Evolutionary conservation across 2,329 filamentous ascomycete genomes (phyloP), one percentile per base, ranked within the genome.

Genomic region (Ceratocystis variospora): DNA sequence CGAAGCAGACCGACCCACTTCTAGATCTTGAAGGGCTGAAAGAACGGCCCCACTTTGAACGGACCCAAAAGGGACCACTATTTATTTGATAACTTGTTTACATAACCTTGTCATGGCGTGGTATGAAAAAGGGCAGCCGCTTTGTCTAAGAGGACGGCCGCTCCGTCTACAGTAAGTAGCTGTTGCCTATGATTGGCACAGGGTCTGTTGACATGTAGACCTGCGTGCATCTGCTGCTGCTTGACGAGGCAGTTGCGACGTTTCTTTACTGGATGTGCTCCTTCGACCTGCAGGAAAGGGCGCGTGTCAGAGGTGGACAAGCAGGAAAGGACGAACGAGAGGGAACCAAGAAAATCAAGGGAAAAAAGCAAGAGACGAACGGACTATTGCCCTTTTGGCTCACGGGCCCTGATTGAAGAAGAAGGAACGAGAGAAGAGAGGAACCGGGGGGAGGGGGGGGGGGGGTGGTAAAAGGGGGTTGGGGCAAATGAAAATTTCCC

Each of bases 401-500:
- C 55, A 63, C 65, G 62, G 48, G 61, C 45, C 37, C 37, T 59
- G 50, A 31, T 67, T 50, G 65, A 31, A 63, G 33, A 19, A 46
- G 48, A 19, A 62, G 53, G 50, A 57, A 15, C 3, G 37, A 48
- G 19, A 28, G 31, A 12, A 71, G 69, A 37, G 59, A 48, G 33
- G 64, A 65, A 28, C 37, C 37, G 37, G 37, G 37, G 37, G 31
- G 22, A 15, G 55, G 33, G 2, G 68, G 72, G 48, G 25, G 61
- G 12, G 22, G 48, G 53, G 22, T 55, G 17, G 37, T 33, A 63
- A 64, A 61, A n/a, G 53, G 33, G 41, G 48, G 41, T 65, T 62
- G 59, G 59, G 70, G 70, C 76, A 76, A 78, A 78, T 78, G 73
- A 76, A 78, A 78, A 78, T 77, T 78, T 78, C 76, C 77, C 78